Evolutionary conservation across 139 green algal species (phyloP), one percentile per base, ranked within the genome.

Genomic region (Picochlorum sp.): DNA sequence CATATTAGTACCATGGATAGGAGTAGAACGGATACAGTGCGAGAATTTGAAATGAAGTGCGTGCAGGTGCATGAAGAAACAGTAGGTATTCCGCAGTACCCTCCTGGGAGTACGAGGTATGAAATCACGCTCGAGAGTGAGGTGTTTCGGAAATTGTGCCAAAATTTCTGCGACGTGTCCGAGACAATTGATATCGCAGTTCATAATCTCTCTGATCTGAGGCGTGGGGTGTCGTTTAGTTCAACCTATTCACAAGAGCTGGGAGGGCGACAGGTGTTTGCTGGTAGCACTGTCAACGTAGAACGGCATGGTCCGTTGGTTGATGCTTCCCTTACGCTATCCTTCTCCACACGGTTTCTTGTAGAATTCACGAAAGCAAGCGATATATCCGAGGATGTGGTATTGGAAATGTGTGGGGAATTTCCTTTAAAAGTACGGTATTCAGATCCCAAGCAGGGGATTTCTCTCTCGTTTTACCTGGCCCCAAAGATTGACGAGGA

Each of bases 31-130:
- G 4, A 41, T 41, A 11, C 7, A 61, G 85, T 97, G 30, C 85
- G 74, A 6, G 92, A 99, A 68, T 98, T 99, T 75, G 89, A 99
- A 66, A 69, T 99, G 3, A 97, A 97, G 81, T 80, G 97, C 8
- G 97, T 99, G 91, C 89, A 95, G 63, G 98, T 99, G 51, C 91
- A 98, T 76, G 90, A 75, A 60, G 94, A 99, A 79, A 90, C 97
- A 71, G 72, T 99, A 51, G 90, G 90, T 62, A 97, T 99, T 61
- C 94, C 73, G 1, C 91, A 98, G 63, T 92, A 84, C 26, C 47
- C 34, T 41, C 34, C 34, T 41, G 34, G 34, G 34, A 13, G 47
- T 20, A 21, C 16, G 2, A 83, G 90, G 38, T 97, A 96, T 74
- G 72, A 76, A 20, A 81, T 97, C 13, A 84, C 71, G 54, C 91